Evolutionary conservation across 192 early-diverging fungal species (phyloP), one percentile per base, ranked within the genome.

Genomic region (Phycomyces nitens): DNA sequence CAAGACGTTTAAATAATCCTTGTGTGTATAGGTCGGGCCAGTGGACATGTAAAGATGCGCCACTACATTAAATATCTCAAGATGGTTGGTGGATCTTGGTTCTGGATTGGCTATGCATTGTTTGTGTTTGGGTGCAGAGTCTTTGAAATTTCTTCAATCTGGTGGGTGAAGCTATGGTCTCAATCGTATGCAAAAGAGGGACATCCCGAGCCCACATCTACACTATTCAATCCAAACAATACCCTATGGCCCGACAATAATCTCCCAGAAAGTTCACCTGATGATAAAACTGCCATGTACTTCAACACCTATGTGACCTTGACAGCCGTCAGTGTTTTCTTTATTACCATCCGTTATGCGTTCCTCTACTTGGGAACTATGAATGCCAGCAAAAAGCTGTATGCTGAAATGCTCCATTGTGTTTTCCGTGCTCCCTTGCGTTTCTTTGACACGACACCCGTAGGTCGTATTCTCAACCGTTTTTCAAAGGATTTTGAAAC

Each of bases 371-470:
- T 42, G 40, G 84, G 79, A 8, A 63, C 77, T 11, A 53, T 90
- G 12, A 53, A 71, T n/a, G 88, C 88, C 11, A 80, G 77, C 3
- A 72, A 76, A 14, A 51, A 44, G 8, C 60, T 90, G 22, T 87
- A 88, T 68, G 66, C 66, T 4, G 80, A 77, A 50, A 66, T 88
- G 40, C 72, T 90, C 29, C 53, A 70, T 3, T 27, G 74, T 1
- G 80, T 90, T 14, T 71, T 86, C 12, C 81, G 80, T 5, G 85
- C 91, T 3, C 84, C 86, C 43, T 80, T 93, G 16, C 79, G 85
- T 0, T 95, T 94, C 78, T 95, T 91, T 69, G 79, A 93, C 56
- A 84, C 84, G 23, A 92, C 88, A 15, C 92, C 94, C 8, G 79
- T 86, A 57, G 84, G 92, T 12, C 84, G 90, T 51, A 89, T 94